Conservation (phyloP, 371 early-diverging fungal genomes). For the Syncephalastrum sp. region DNA sequence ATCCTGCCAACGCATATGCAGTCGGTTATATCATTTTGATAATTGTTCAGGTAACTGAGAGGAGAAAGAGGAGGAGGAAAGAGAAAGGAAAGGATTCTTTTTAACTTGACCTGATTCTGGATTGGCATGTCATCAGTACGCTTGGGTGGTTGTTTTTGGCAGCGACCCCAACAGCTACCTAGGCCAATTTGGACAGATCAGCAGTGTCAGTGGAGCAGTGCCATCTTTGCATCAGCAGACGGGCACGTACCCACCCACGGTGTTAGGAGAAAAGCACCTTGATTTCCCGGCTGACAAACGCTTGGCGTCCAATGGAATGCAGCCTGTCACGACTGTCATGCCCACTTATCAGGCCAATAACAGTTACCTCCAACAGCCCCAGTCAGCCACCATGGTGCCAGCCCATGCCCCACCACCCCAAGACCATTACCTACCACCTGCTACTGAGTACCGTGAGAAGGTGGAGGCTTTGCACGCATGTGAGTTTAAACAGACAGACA, state of each 20-base stretch:
- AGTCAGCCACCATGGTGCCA: too few species aligned
- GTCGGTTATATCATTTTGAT: conserved; percentile 38
- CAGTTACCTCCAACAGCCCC: not conserved
- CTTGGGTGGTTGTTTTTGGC: conserved; percentile 39
- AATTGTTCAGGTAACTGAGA: conserved; percentile 35
- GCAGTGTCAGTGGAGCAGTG: too few species aligned
- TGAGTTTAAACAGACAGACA: conserved; percentile 3
- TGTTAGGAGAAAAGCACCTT: too few species aligned
- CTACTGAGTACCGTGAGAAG: conserved; percentile 11
- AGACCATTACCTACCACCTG: too few species aligned
- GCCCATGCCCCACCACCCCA: too few species aligned
- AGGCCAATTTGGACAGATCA: conserved; percentile 27
- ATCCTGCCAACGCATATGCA: conserved; percentile 30
- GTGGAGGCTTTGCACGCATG: conserved; percentile 26
- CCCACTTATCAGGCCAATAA: not conserved
- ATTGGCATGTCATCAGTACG: conserved; percentile 17
- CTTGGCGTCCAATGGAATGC: too few species aligned
- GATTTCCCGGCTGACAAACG: too few species aligned
- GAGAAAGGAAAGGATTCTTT: not conserved
- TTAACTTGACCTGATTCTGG: not conserved
- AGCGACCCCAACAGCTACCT: conserved; percentile 32
- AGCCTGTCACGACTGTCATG: not conserved
- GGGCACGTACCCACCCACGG: too few species aligned
- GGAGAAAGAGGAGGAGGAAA: not conserved
- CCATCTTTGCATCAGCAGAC: too few species aligned